phyloP scores from a whole-genome alignment of 176 grass and related monocot species.

The Pharus latifolius region DNA sequence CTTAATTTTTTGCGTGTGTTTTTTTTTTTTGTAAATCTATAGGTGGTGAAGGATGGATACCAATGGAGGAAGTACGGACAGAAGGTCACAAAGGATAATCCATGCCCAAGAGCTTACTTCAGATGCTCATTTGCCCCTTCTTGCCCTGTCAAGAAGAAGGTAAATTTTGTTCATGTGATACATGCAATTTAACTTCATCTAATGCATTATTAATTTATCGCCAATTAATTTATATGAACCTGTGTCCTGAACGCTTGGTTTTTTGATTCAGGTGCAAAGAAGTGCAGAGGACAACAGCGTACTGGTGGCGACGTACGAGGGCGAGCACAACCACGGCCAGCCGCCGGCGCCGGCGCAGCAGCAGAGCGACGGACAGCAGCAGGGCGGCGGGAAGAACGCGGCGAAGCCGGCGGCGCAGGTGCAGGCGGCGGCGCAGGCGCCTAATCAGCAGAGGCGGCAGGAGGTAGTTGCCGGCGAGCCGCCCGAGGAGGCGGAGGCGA shows the following conservation, averaged over 20 bases:
- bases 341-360: background rate
- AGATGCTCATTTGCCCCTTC: constrained; percentile 70
- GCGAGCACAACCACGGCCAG: constrained; percentile 76
- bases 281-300: constrained; percentile 60
- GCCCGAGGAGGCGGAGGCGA: constrained; percentile 12
- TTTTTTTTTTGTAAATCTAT: background rate
- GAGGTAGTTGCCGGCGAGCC: background rate
- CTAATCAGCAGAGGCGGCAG: background rate
- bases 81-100: constrained; percentile 95
- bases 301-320: constrained; percentile 85
- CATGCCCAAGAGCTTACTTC: constrained; percentile 83
- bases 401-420: constrained; percentile 16
- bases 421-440: background rate
- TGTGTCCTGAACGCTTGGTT: too few species aligned
- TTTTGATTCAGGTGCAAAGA: constrained; percentile 48
- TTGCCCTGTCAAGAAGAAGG: constrained; percentile 93
- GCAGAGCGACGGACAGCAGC: background rate
- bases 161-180: background rate
- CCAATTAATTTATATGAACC: too few species aligned
- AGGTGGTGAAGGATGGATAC: constrained; percentile 81
- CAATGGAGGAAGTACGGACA: constrained; percentile 97
- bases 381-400: constrained; percentile 9
- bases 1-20: too few species aligned
- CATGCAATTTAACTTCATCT: too few species aligned
- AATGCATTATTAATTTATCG: too few species aligned